These are phyloP conservation scores for Candida corydali DNA, from an alignment of 805 yeast genomes.

Conservation along the genomic window DNA sequence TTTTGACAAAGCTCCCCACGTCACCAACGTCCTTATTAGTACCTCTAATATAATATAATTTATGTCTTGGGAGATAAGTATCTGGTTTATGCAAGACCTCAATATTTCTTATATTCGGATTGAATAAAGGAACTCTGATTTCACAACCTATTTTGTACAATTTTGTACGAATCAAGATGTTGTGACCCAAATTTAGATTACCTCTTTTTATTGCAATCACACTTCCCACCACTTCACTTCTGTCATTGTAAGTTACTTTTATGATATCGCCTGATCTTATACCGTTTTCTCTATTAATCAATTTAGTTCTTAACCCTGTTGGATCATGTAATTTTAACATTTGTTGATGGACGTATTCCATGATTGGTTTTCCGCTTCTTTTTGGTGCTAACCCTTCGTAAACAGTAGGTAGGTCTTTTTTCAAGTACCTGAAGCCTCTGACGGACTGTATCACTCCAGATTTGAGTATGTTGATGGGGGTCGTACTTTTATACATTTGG, in stretches of 20 bases:
- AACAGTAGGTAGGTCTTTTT: conserved; percentile 27
- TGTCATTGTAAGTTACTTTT: conserved; percentile 64
- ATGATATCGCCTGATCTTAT: conserved; percentile 81
- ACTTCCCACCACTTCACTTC: conserved; percentile 72
- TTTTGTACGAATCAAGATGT: conserved; percentile 78
- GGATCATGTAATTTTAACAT: conserved; percentile 65
- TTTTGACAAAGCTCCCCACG: conserved; percentile 41
- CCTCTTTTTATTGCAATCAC: conserved; percentile 70
- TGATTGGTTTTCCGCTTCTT: conserved; percentile 42
- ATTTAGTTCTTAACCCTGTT: conserved; percentile 43
- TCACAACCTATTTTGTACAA: conserved; percentile 83
- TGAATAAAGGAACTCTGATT: conserved; percentile 71
- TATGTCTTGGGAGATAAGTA: conserved; percentile 70
- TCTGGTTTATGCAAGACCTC: conserved; percentile 75
- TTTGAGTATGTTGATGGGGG: background rate
- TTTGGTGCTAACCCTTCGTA: conserved; percentile 49
- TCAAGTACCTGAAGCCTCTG: conserved; percentile 16
- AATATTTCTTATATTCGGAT: conserved; percentile 71
- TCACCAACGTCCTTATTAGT: conserved; percentile 73
- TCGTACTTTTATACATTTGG: background rate
- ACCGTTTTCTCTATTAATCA: conserved; percentile 26
- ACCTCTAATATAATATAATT: conserved; percentile 86
- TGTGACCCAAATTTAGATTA: conserved; percentile 60
- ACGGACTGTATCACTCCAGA: conserved; percentile 7
- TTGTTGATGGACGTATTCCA: conserved; percentile 46